Base-by-base conservation (phyloP, 1,284 basidiomycete genomes). In the Fistulina hepatica region DNA sequence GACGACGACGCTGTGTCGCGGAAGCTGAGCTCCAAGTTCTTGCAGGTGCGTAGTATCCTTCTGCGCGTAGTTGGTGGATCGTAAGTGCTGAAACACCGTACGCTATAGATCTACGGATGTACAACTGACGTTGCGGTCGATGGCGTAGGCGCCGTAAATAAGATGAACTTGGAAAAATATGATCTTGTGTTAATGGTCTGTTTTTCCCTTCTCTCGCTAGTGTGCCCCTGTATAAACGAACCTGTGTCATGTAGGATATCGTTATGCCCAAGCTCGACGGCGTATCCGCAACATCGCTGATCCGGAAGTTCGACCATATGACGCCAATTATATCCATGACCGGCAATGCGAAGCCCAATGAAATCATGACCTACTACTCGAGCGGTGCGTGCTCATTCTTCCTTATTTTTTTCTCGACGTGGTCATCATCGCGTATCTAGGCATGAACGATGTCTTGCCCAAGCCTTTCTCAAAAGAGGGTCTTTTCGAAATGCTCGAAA, bases 261-360 rank as follows among this genome's bases (percentile, higher is more conserved):
- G 83, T 92, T 38, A 93, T 93, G 90, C 90, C 90, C 7, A 90
- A 92, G 57, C 63, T 93, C 46, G 90, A 93, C 47, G 86, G 88
- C 36, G 76, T 93, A 16, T 81, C 81, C 15, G 92, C 94, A 7
- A 97, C 93, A 28, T 89, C 81, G 37, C 61, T 97, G 49, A 97
- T 97, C 50, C 71, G 93, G 11, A 86, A 92, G 61, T 97, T 97
- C 53, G 92, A 97, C 61, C 78, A 79, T 42, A 81, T 79, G 65
- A 97, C 93, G 33, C 93, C 93, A 2, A 95, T 95, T 57, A 95
- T 97, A 51, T 92, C 86, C 11, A 95, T 97, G 91, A 95, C 91
- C 38, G 83, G 80, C 53, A 95, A 94, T 57, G 89, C 85, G 37
- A 84, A 86, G 48, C 91, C 92, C 15, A 79, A 79, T 51, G 88